Conservation (phyloP, 2,329 filamentous ascomycete genomes). For the Colletotrichum karsti region DNA sequence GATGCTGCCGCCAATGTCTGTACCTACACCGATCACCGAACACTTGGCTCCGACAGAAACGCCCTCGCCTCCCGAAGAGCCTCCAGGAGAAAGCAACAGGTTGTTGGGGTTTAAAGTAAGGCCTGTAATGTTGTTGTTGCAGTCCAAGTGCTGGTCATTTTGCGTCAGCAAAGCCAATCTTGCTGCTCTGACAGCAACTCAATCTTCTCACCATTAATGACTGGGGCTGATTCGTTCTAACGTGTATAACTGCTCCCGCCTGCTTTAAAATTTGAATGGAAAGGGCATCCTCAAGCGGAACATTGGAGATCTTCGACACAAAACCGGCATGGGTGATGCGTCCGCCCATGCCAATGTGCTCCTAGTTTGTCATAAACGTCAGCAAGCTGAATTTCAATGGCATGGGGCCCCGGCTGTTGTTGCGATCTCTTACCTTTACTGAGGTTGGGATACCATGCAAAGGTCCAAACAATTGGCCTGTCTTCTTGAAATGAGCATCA, state of each 20-base stretch:
- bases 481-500: constrained; percentile 56
- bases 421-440: constrained; percentile 78
- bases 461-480: constrained; percentile 62
- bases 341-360: constrained; percentile 43
- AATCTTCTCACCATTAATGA: not conserved
- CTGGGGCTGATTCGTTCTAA: constrained; percentile 60
- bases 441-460: constrained; percentile 72
- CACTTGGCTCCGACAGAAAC: constrained; percentile 68
- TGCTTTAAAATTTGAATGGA: constrained; percentile 50
- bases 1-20: not conserved
- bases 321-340: constrained; percentile 70
- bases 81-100: constrained; percentile 66
- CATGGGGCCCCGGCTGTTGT: too few species aligned
- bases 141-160: not conserved
- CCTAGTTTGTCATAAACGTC: constrained; percentile 48
- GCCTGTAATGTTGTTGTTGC: not conserved
- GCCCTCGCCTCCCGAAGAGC: constrained; percentile 73
- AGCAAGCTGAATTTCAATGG: too few species aligned
- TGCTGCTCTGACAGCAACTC: not conserved
- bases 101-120: constrained; percentile 54
- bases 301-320: constrained; percentile 66
- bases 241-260: constrained; percentile 62
- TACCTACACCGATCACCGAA: constrained; percentile 53
- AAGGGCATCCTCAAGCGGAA: constrained; percentile 53
- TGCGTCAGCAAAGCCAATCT: fast-evolving